Evolutionary conservation across 202 grass and related monocot species (phyloP).

Genomic region (Zizania palustris): DNA sequence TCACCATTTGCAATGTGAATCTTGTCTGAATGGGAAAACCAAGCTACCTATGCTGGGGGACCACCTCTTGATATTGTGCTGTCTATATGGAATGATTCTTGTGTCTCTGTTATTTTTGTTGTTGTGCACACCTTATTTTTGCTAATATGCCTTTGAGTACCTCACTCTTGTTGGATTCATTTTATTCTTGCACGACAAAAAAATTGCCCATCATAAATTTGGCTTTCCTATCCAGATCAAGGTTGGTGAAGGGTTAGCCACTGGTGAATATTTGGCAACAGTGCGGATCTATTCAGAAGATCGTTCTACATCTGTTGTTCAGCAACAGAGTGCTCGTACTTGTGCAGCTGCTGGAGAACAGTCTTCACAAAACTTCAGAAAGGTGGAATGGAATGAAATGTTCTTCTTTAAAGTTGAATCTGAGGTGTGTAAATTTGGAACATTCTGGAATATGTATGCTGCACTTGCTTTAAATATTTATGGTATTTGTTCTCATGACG

Average conservation of each 20-base stretch:
- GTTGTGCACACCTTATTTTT: neutral
- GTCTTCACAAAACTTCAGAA: conserved; percentile 51
- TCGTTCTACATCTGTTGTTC: conserved; percentile 49
- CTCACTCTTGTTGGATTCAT: conserved; percentile 1
- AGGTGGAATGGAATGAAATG: conserved; percentile 87
- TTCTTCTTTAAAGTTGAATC: conserved; percentile 91
- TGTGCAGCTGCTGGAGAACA: conserved; percentile 60
- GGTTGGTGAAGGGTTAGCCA: conserved; percentile 55
- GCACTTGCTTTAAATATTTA: conserved; percentile 14
- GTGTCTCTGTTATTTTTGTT: neutral
- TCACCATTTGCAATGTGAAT: neutral
- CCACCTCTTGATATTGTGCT: neutral
- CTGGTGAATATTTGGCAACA: conserved; percentile 68
- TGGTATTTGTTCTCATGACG: conserved; percentile 36
- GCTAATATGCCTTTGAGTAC: conserved; percentile 10
- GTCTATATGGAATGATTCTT: neutral
- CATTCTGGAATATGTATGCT: conserved; percentile 1
- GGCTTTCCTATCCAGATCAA: conserved; percentile 55
- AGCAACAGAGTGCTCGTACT: conserved; percentile 89
- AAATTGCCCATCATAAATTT: conserved; percentile 31
- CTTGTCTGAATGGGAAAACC: neutral
- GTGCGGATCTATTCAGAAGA: conserved; percentile 63
- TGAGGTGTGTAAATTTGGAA: conserved; percentile 52
- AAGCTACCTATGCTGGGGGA: neutral
- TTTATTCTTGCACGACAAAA: neutral